phyloP scores from a whole-genome alignment of 495 filamentous ascomycete genomes.

The Daldinia caldariorum region DNA sequence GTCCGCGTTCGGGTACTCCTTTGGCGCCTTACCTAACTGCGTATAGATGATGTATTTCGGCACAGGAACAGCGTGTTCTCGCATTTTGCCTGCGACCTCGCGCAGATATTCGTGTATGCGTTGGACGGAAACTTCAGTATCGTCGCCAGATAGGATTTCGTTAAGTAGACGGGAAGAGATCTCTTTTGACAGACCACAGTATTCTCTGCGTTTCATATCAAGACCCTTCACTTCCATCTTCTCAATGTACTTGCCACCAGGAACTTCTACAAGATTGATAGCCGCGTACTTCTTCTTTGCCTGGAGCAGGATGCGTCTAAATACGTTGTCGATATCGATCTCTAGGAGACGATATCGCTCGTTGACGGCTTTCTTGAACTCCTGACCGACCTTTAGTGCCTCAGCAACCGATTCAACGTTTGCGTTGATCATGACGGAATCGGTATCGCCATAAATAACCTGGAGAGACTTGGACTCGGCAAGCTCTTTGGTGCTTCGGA shows the following conservation, averaged over 20 bases:
- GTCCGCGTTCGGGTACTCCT: constrained; percentile 90
- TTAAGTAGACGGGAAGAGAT: constrained; percentile 85
- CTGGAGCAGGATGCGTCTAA: constrained; percentile 90
- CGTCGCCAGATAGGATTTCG: constrained; percentile 92
- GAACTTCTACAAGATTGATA: constrained; percentile 83
- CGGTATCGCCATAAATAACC: constrained; percentile 98
- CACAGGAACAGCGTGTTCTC: constrained; percentile 72
- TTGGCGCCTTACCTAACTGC: constrained; percentile 92
- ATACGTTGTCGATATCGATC: constrained; percentile 98
- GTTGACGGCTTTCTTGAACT: constrained; percentile 78
- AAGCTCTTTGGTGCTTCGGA: constrained; percentile 91
- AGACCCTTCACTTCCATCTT: constrained; percentile 98
- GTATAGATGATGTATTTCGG: constrained; percentile 97
- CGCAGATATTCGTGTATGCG: constrained; percentile 93
- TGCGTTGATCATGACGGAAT: constrained; percentile 99
- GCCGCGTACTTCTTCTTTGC: constrained; percentile 99
- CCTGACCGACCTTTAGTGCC: constrained; percentile 82
- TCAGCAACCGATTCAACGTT: constrained; percentile 94
- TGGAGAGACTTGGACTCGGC: constrained; percentile 87
- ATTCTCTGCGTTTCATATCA: constrained; percentile 97
- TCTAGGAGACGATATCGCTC: constrained; percentile 89
- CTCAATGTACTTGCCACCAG: constrained; percentile 88
- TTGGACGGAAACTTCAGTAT: constrained; percentile 85
- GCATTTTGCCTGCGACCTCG: constrained; percentile 83
- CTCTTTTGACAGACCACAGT: constrained; percentile 93